Conservation (phyloP, 169 alveolate species). For the Toxoplasma gondii region DNA sequence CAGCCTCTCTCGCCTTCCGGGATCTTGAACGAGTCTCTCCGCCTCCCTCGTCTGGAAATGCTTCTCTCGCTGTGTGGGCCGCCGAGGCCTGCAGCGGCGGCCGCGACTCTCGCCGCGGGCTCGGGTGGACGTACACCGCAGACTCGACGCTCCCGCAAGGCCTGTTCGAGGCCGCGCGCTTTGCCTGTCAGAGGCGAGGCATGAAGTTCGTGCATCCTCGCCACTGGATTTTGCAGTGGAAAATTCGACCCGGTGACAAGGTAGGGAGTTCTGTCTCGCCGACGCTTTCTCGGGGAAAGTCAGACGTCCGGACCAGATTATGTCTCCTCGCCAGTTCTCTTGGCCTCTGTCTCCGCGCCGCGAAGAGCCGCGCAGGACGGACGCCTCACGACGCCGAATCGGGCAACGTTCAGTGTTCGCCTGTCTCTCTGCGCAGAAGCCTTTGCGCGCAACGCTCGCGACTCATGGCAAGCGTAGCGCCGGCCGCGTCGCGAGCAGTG, state of each 20-base stretch:
- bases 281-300: too few species aligned
- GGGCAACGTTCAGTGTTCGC: too few species aligned
- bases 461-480: too few species aligned
- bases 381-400: background rate
- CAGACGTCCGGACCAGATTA: too few species aligned
- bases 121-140: background rate
- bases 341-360: too few species aligned
- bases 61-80: background rate
- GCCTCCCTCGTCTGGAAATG: background rate
- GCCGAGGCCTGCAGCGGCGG: background rate
- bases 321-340: too few species aligned
- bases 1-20: background rate
- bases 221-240: constrained; percentile 52
- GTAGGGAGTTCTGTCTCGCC: too few species aligned
- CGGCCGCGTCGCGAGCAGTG: too few species aligned
- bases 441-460: too few species aligned
- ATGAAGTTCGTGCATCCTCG: constrained; percentile 55
- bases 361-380: too few species aligned
- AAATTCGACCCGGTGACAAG: constrained; percentile 38
- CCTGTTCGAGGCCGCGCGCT: background rate
- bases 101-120: background rate
- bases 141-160: background rate
- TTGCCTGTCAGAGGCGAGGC: constrained; percentile 1
- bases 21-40: background rate
- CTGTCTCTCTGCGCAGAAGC: too few species aligned